Evolutionary conservation across 176 grass and related monocot species (phyloP).

Genomic region (Zoysia japonica): DNA sequence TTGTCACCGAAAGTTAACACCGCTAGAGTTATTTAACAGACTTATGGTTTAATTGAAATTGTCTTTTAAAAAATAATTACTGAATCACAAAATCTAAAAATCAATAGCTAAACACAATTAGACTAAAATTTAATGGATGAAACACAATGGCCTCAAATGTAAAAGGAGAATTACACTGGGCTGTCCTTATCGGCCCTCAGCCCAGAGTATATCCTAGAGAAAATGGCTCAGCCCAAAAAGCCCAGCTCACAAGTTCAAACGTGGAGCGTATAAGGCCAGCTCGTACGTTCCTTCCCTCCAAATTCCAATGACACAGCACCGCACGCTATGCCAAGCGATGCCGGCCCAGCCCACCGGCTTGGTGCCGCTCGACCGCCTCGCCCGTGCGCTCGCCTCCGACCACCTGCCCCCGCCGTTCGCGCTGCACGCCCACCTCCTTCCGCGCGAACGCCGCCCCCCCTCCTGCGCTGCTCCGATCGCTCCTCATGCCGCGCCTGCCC

Average conservation of each 20-base stretch:
- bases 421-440: conserved; percentile 53
- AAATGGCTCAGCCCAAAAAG: background rate
- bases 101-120: too few relatives aligned
- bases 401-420: conserved; percentile 30
- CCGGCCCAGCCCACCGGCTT: conserved; percentile 20
- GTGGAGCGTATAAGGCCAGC: background rate
- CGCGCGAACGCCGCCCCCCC: conserved; percentile 32
- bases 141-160: too few relatives aligned
- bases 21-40: too few relatives aligned
- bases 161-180: too few relatives aligned
- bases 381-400: conserved; percentile 40
- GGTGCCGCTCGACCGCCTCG: conserved; percentile 20
- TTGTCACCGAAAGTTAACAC: too few relatives aligned
- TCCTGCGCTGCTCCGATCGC: conserved; percentile 21
- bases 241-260: background rate
- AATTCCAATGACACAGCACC: too few relatives aligned
- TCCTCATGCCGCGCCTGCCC: conserved; percentile 56
- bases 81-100: too few relatives aligned
- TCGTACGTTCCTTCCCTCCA: too few relatives aligned
- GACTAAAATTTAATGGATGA: too few relatives aligned
- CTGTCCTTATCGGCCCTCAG: too few relatives aligned
- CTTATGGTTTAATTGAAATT: too few relatives aligned
- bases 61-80: too few relatives aligned
- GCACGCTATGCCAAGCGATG: background rate
- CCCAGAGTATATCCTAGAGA: background rate